Evolutionary conservation across 2,329 filamentous ascomycete species (phyloP).

Genomic region (Pleomassaria siparia): DNA sequence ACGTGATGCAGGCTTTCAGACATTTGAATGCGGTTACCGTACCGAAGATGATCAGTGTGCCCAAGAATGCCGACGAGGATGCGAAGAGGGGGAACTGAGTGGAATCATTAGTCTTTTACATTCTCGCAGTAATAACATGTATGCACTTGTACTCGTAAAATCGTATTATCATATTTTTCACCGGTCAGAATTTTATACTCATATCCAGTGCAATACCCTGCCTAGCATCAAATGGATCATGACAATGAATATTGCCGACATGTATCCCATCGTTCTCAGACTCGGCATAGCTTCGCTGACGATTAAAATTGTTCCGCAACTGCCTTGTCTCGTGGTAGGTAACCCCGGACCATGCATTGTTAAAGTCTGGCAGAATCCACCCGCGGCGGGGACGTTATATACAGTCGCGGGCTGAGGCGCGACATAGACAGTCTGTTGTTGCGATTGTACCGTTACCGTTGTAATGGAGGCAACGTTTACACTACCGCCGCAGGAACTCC

Average conservation of each 20-base stretch:
- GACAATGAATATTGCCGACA: constrained; percentile 16
- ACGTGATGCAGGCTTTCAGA: constrained; percentile 49
- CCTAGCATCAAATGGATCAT: constrained; percentile 28
- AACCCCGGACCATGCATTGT: constrained; percentile 39
- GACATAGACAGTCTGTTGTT: constrained; percentile 32
- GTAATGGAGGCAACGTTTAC: constrained; percentile 36
- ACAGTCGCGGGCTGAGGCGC: constrained; percentile 27
- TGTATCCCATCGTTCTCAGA: constrained; percentile 21
- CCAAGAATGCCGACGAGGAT: constrained; percentile 57
- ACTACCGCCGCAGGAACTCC: constrained; percentile 34
- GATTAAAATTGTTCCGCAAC: constrained; percentile 43
- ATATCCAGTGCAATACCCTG: constrained; percentile 24
- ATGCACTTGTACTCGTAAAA: background rate
- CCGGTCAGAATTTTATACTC: constrained; percentile 20
- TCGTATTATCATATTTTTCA: constrained; percentile 17
- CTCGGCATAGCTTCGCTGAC: constrained; percentile 27
- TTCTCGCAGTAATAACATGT: constrained; percentile 2
- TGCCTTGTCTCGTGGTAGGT: constrained; percentile 33
- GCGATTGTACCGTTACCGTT: constrained; percentile 39
- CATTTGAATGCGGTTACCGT: constrained; percentile 55
- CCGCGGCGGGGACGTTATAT: constrained; percentile 19
- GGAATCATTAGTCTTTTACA: background rate
- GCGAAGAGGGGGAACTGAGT: constrained; percentile 49
- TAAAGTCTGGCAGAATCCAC: constrained; percentile 38
- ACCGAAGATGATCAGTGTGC: constrained; percentile 54